A percentile compares a stretch with the other conserved stretches of the same genome.
Conservation (phyloP, 192 early-diverging fungal genomes). For the Dimargaris xerosporica region DNA sequence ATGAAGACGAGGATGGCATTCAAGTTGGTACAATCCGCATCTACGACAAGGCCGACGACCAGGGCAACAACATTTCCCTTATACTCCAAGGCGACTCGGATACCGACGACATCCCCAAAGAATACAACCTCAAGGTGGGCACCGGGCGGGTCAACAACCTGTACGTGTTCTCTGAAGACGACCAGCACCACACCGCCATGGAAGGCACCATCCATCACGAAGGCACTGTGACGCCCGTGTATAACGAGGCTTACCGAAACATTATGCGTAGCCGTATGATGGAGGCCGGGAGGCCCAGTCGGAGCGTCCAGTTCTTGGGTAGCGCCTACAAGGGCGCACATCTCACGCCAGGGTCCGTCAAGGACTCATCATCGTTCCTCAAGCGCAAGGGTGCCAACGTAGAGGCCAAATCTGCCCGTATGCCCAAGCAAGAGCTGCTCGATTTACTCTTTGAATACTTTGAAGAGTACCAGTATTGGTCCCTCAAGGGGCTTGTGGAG, state of each 20-base stretch:
- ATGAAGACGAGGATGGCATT: constrained; percentile 36
- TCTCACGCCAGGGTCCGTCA: constrained; percentile 24
- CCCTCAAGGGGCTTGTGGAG: constrained; percentile 70
- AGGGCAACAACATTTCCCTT: constrained; percentile 40
- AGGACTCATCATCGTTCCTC: constrained; percentile 21
- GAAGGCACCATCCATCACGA: constrained; percentile 58
- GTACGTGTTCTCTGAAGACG: constrained; percentile 64
- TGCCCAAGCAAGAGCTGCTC: constrained; percentile 72
- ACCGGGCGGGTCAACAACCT: constrained; percentile 51
- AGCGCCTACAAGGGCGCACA: constrained; percentile 24
- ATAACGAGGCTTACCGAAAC: constrained; percentile 37
- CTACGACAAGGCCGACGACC: constrained; percentile 38
- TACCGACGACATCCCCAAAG: constrained; percentile 54
- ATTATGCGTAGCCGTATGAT: constrained; percentile 52
- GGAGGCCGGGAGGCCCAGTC: constrained; percentile 34
- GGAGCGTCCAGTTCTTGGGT: constrained; percentile 33
- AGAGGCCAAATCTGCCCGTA: constrained; percentile 66
- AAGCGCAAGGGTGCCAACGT: constrained; percentile 28
- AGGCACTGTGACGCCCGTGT: constrained; percentile 44
- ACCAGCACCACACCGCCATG: constrained; percentile 34
- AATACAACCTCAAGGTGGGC: constrained; percentile 64
- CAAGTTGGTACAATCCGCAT: constrained; percentile 70
- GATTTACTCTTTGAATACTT: constrained; percentile 70
- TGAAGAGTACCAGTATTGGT: constrained; percentile 66
- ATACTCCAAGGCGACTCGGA: constrained; percentile 46